Conservation (phyloP, 371 early-diverging fungal species). For the Nematocida ausubeli region DNA sequence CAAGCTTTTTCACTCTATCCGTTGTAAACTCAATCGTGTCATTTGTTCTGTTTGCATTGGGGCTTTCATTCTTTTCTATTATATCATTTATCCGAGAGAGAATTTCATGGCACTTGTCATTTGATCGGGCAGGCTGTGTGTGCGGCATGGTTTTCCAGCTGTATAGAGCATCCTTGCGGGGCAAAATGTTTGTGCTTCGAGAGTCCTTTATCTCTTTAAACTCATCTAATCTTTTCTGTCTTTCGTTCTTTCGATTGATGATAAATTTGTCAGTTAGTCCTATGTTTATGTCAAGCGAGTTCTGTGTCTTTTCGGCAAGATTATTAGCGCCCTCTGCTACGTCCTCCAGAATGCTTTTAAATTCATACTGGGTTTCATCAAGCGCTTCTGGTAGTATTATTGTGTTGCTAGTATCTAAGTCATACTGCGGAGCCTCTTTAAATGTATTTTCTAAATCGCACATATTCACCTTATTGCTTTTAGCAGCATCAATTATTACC, state of each 20-base stretch:
- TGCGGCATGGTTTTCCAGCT: neutral
- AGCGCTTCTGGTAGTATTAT: slow-evolving; percentile 39
- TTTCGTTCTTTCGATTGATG: slow-evolving; percentile 12
- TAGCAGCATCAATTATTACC: slow-evolving; percentile 15
- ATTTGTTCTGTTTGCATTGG: neutral
- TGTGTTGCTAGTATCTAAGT: slow-evolving; percentile 46
- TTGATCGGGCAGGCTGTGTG: neutral
- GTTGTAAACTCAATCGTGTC: neutral
- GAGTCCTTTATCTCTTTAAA: slow-evolving; percentile 26
- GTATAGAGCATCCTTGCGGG: neutral
- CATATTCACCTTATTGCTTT: slow-evolving; percentile 11
- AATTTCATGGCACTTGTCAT: slow-evolving; percentile 24
- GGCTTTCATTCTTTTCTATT: slow-evolving; percentile 7
- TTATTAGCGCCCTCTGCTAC: slow-evolving; percentile 10
- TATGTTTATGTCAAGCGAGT: slow-evolving; percentile 17
- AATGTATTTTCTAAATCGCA: slow-evolving; percentile 22
- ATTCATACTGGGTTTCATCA: slow-evolving; percentile 26
- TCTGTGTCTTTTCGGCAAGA: slow-evolving; percentile 30
- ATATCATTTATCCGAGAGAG: slow-evolving; percentile 26
- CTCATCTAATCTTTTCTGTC: slow-evolving; percentile 29
- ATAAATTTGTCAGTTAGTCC: slow-evolving; percentile 35
- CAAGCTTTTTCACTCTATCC: slow-evolving; percentile 13
- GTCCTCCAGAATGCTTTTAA: slow-evolving; percentile 51
- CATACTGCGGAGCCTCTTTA: slow-evolving; percentile 1
- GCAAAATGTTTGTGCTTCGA: neutral